Percentiles rank a stretch among this genome's conserved stretches.
Conservation (phyloP, 78 protist species). For the Chrysochromulina tobinii region DNA sequence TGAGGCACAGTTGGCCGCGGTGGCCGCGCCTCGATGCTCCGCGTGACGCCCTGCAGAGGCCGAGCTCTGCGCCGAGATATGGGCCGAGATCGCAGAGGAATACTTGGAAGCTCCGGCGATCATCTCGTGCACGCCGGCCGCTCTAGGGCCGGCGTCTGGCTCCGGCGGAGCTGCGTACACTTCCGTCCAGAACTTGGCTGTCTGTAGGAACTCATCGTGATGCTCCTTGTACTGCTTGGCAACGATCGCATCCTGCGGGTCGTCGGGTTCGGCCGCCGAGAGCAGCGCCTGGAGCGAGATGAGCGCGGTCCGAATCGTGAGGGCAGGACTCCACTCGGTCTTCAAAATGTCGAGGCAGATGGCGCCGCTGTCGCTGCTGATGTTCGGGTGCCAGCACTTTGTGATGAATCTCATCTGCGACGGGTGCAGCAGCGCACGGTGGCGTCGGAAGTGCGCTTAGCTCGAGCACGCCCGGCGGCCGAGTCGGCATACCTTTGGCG, state of each 20-base stretch:
- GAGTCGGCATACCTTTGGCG: conserved; percentile 48
- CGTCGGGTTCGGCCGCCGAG: conserved; percentile 64
- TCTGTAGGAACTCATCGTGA: not conserved
- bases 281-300: conserved; percentile 60
- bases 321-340: conserved; percentile 69
- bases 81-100: too few species aligned
- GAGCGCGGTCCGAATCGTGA: conserved; percentile 63
- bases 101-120: too few species aligned
- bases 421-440: too few species aligned
- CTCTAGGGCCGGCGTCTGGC: too few species aligned
- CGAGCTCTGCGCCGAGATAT: too few species aligned
- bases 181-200: conserved; percentile 49
- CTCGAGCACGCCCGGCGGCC: too few species aligned
- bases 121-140: too few species aligned
- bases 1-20: too few species aligned
- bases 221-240: conserved; percentile 46
- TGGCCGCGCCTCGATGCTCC: too few species aligned
- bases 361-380: conserved; percentile 59
- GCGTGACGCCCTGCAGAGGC: too few species aligned
- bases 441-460: too few species aligned
- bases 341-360: conserved; percentile 74
- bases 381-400: conserved; percentile 67
- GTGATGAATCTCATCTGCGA: conserved; percentile 54
- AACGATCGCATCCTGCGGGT: conserved; percentile 64
- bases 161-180: conserved; percentile 31